These are phyloP conservation scores for Murraya koenigii DNA, from an alignment of 345 rosid genomes.

Conservation along the genomic window DNA sequence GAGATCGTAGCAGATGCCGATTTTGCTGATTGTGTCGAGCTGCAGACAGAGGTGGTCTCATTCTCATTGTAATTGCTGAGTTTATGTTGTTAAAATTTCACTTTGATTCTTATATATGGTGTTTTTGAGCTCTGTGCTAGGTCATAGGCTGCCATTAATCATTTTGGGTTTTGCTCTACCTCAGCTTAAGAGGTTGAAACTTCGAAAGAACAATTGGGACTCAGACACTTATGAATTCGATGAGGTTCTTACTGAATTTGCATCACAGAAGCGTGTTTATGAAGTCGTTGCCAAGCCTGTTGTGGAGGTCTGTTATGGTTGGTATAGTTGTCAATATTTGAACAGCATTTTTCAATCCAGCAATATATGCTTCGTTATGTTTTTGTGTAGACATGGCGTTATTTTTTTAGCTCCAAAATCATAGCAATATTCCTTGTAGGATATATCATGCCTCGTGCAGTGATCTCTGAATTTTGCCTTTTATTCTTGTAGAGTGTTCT, in stretches of 20 bases:
- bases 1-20: constrained; percentile 91
- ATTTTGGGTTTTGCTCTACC: constrained; percentile 5
- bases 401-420: neutral
- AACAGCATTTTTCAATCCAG: neutral
- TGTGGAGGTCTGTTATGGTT: constrained; percentile 65
- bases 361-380: neutral
- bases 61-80: neutral
- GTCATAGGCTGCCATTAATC: constrained; percentile 11
- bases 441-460: neutral
- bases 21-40: constrained; percentile 95
- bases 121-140: constrained; percentile 3
- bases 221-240: constrained; percentile 93
- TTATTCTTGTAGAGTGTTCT: constrained; percentile 69
- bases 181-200: constrained; percentile 93
- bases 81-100: neutral
- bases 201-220: constrained; percentile 97
- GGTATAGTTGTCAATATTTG: neutral
- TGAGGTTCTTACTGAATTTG: constrained; percentile 91
- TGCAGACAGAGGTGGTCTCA: constrained; percentile 81
- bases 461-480: neutral
- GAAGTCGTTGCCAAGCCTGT: constrained; percentile 99
- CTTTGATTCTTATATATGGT: neutral
- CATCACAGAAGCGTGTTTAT: constrained; percentile 95
- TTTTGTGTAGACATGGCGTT: neutral
- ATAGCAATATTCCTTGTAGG: neutral